These are phyloP conservation scores for Aspergillus pseudotamarii DNA, from an alignment of 2,329 filamentous ascomycete species.

Conservation along the genomic window DNA sequence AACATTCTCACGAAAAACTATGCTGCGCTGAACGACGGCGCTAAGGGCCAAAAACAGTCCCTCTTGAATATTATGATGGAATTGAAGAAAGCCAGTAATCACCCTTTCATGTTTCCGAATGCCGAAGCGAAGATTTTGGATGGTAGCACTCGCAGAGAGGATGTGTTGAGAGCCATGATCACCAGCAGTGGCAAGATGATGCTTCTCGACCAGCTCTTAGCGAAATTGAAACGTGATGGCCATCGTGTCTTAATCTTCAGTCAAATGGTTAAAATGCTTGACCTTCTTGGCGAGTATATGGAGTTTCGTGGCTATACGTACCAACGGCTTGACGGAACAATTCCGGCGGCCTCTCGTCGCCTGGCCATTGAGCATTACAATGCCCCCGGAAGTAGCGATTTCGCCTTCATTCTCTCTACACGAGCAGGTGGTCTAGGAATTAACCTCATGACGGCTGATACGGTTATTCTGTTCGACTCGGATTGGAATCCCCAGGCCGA, in stretches of 20 bases:
- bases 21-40: conserved; percentile 85
- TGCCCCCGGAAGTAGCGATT: conserved; percentile 91
- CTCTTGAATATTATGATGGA: conserved; percentile 99
- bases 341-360: conserved; percentile 81
- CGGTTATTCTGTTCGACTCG: conserved; percentile 95
- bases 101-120: conserved; percentile 96
- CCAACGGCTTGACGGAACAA: conserved; percentile 92
- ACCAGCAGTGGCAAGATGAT: conserved; percentile 99
- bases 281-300: conserved; percentile 93
- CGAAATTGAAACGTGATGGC: conserved; percentile 88
- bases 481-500: conserved; percentile 97
- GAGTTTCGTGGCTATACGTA: conserved; percentile 92
- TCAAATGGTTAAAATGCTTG: conserved; percentile 99
- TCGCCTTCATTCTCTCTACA: conserved; percentile 93
- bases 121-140: conserved; percentile 87
- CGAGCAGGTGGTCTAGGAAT: conserved; percentile 97
- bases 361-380: conserved; percentile 99
- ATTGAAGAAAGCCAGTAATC: conserved; percentile 97
- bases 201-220: conserved; percentile 91
- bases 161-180: conserved; percentile 88
- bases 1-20: conserved; percentile 98
- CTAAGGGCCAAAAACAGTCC: conserved; percentile 89
- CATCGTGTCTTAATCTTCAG: conserved; percentile 98
- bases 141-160: conserved; percentile 79
- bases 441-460: conserved; percentile 98